phyloP scores from a whole-genome alignment of 441 rosid species.

The Biscutella laevigata region DNA sequence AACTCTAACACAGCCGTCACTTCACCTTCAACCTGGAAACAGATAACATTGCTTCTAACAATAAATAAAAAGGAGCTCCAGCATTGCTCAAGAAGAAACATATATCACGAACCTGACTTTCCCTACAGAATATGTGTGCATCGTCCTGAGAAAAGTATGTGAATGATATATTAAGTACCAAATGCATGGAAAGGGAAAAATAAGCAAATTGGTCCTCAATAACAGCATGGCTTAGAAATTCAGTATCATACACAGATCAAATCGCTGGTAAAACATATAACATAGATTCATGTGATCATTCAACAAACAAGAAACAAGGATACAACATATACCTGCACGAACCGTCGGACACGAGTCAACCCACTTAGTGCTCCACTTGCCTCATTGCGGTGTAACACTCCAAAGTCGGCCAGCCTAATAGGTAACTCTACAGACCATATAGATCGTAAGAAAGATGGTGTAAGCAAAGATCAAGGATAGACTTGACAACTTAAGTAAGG shows the following conservation, averaged over 20 bases:
- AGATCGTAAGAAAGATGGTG: background rate
- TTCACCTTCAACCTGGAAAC: slow-evolving; percentile 70
- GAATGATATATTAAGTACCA: slow-evolving; percentile 1
- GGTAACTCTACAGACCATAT: slow-evolving; percentile 68
- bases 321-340: slow-evolving; percentile 68
- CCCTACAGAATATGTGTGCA: slow-evolving; percentile 95
- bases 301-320: background rate
- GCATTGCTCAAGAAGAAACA: slow-evolving; percentile 10
- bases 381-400: slow-evolving; percentile 94
- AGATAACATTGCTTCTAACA: slow-evolving; percentile 15
- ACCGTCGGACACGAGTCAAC: slow-evolving; percentile 92
- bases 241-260: too few species aligned
- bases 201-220: too few species aligned
- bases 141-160: slow-evolving; percentile 56
- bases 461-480: slow-evolving; percentile 7
- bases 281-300: too few species aligned
- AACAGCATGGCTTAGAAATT: too few species aligned
- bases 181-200: background rate
- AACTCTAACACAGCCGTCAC: slow-evolving; percentile 78
- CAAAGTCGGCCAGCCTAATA: slow-evolving; percentile 89
- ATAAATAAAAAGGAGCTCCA: slow-evolving; percentile 2
- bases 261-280: too few species aligned
- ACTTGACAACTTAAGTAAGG: background rate
- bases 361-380: slow-evolving; percentile 99
- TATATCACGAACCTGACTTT: slow-evolving; percentile 51